phyloP scores from a whole-genome alignment of 352 stramenopile genomes.

The Phytophthora niederhauseri region DNA sequence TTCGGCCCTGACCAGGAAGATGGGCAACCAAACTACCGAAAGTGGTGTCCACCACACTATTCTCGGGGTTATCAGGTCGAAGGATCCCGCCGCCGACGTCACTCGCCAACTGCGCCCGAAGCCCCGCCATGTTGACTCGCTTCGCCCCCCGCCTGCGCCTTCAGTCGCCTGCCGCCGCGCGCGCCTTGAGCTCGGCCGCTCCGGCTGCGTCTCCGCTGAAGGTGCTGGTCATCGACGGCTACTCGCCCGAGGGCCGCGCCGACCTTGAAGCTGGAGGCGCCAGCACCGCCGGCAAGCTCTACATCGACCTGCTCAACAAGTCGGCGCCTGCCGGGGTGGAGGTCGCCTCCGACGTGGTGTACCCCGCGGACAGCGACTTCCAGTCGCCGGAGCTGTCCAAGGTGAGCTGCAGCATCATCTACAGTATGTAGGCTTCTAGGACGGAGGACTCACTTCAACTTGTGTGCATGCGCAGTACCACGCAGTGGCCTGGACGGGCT shows the following conservation, averaged over 20 bases:
- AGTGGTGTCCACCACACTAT: slow-evolving; percentile 21
- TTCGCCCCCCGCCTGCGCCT: slow-evolving; percentile 21
- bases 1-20: slow-evolving; percentile 5
- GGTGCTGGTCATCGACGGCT: slow-evolving; percentile 81
- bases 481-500: slow-evolving; percentile 79
- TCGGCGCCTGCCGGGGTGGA: slow-evolving; percentile 58
- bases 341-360: slow-evolving; percentile 61
- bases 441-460: slow-evolving; percentile 9
- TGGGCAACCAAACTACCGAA: slow-evolving; percentile 26
- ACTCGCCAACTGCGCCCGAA: slow-evolving; percentile 21
- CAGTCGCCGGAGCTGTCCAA: slow-evolving; percentile 60
- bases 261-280: slow-evolving; percentile 72
- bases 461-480: slow-evolving; percentile 53
- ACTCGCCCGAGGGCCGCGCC: slow-evolving; percentile 68
- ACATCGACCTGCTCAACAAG: slow-evolving; percentile 65
- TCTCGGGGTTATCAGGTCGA: slow-evolving; percentile 15
- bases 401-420: slow-evolving; percentile 25
- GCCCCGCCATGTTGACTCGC: slow-evolving; percentile 28
- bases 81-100: slow-evolving; percentile 14
- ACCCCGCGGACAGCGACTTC: slow-evolving; percentile 72
- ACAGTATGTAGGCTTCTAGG: not conserved
- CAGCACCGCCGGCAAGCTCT: slow-evolving; percentile 74
- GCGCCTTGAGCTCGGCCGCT: slow-evolving; percentile 27
- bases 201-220: slow-evolving; percentile 50
- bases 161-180: slow-evolving; percentile 14